Evolutionary conservation across 495 filamentous ascomycete species (phyloP).

Genomic region (Parachaetomium inaequale): DNA sequence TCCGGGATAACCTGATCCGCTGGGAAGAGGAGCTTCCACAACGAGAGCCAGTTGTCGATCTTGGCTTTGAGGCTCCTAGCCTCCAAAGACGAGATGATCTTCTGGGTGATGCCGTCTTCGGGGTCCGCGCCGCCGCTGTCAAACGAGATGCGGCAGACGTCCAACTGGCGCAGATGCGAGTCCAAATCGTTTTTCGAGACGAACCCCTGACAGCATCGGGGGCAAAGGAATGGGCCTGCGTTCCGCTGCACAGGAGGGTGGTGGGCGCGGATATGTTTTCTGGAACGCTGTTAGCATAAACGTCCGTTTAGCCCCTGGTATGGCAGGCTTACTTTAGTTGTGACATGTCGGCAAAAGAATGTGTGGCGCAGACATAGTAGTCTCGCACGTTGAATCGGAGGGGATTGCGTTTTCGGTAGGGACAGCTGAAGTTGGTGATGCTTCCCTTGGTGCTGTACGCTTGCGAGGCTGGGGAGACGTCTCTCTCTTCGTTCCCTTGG

Average conservation of each 20-base stretch:
- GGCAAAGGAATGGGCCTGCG: constrained; percentile 29
- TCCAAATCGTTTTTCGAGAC: constrained; percentile 29
- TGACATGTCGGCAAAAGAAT: constrained; percentile 36
- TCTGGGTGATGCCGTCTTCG: constrained; percentile 32
- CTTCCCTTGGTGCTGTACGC: constrained; percentile 16
- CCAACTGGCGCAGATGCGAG: constrained; percentile 25
- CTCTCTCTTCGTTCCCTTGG: constrained; percentile 20
- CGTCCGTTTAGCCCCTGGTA: not conserved
- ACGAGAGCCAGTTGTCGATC: constrained; percentile 33
- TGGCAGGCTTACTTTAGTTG: constrained; percentile 31
- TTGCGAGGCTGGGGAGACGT: constrained; percentile 13
- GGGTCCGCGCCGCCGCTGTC: constrained; percentile 30
- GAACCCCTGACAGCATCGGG: constrained; percentile 30
- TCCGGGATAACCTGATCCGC: constrained; percentile 25
- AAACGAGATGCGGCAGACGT: constrained; percentile 24
- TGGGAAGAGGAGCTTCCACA: constrained; percentile 32
- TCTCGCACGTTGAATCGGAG: constrained; percentile 37
- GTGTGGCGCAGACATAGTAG: constrained; percentile 34
- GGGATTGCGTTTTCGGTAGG: constrained; percentile 40
- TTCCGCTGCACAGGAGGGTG: constrained; percentile 32
- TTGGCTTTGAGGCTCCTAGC: constrained; percentile 29
- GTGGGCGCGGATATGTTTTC: constrained; percentile 35
- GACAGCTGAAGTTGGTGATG: constrained; percentile 32
- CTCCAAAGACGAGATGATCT: constrained; percentile 32
- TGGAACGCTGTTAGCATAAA: constrained; percentile 9